A percentile compares a stretch with the other conserved stretches of the same genome.
Evolutionary conservation across 2,329 filamentous ascomycete species (phyloP).

Genomic region (Lecanicillium sp.): DNA sequence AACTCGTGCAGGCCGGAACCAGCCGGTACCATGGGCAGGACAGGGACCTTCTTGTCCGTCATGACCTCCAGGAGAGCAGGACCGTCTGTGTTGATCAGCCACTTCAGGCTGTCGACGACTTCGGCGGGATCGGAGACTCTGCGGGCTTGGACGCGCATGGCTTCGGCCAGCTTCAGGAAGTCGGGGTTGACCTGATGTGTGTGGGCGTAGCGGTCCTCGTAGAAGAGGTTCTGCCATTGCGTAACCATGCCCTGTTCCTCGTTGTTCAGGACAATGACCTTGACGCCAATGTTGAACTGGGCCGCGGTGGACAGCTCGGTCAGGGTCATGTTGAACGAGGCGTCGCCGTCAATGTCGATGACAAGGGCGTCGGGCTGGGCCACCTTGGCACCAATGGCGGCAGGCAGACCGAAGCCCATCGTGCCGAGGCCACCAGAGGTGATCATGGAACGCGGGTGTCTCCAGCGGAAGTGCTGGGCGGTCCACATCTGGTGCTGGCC

Average conservation of each 20-base stretch:
- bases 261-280: conserved; percentile 92
- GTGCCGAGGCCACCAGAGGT: conserved; percentile 81
- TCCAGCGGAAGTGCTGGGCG: conserved; percentile 94
- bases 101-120: conserved; percentile 69
- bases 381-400: conserved; percentile 93
- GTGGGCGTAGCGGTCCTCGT: conserved; percentile 79
- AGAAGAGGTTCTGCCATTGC: conserved; percentile 93
- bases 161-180: conserved; percentile 85
- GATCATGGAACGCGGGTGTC: conserved; percentile 85
- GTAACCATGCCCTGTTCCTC: conserved; percentile 97
- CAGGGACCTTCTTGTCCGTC: conserved; percentile 85
- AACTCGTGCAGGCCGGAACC: conserved; percentile 89
- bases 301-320: conserved; percentile 89
- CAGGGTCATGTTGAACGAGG: conserved; percentile 98
- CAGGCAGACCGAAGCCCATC: conserved; percentile 93
- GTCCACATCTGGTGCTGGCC: conserved; percentile 99
- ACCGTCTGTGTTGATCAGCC: conserved; percentile 85
- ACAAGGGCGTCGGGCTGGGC: conserved; percentile 69
- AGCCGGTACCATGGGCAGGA: conserved; percentile 94
- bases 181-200: conserved; percentile 87
- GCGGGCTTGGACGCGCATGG: conserved; percentile 78
- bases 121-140: conserved; percentile 69
- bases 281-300: conserved; percentile 95
- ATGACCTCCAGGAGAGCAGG: conserved; percentile 88
- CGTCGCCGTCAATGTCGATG: conserved; percentile 94